These are phyloP conservation scores for Exophiala dermatitidis DNA, from an alignment of 2,329 filamentous ascomycete species.

Conservation along the genomic window DNA sequence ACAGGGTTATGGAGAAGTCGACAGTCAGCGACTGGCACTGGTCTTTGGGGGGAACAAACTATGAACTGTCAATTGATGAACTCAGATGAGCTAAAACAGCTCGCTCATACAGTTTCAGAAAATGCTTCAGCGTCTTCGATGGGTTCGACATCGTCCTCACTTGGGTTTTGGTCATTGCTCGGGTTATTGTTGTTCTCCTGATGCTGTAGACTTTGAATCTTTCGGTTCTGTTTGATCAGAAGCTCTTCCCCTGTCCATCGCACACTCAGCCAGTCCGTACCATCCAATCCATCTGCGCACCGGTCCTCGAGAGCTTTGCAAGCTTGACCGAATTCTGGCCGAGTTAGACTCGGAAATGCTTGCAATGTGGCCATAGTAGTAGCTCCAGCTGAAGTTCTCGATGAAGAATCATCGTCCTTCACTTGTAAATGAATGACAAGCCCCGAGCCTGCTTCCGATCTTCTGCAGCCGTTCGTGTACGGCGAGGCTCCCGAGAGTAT, in stretches of 20 bases:
- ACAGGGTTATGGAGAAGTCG: conserved; percentile 52
- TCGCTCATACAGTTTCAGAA: neutral
- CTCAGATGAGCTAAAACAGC: neutral
- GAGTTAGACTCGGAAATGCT: conserved; percentile 54
- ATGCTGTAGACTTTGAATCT: conserved; percentile 3
- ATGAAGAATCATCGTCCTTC: neutral
- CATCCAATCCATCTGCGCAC: conserved; percentile 22
- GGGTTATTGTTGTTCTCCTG: conserved; percentile 9
- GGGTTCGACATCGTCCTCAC: neutral
- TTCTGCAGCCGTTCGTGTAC: too few relatives aligned
- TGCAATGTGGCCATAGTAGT: conserved; percentile 22
- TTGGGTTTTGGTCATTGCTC: neutral
- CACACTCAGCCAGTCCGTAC: conserved; percentile 22
- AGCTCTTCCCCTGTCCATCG: conserved; percentile 20
- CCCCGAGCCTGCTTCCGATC: too few relatives aligned
- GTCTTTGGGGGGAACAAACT: neutral
- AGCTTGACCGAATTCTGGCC: conserved; percentile 57
- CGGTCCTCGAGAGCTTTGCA: conserved; percentile 52
- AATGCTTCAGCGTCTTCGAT: neutral
- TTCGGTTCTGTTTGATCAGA: conserved; percentile 15
- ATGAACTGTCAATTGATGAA: neutral
- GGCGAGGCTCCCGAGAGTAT: too few relatives aligned
- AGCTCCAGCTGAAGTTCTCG: neutral
- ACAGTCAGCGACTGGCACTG: conserved; percentile 17
- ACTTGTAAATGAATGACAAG: too few relatives aligned